Base-by-base conservation (phyloP, 306 rosid species). In the Neltuma alba region DNA sequence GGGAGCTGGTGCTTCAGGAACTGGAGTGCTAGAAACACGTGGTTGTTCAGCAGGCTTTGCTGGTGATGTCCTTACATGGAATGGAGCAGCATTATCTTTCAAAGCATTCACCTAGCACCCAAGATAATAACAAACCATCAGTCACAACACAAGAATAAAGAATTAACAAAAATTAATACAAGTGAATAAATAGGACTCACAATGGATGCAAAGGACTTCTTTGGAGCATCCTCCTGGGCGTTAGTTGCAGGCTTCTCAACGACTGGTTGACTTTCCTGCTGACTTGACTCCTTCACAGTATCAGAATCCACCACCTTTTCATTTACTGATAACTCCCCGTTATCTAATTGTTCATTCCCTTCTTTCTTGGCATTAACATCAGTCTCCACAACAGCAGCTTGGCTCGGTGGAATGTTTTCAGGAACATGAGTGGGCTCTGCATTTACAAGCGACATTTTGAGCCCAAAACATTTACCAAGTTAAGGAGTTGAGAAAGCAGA, bases 141-240 rank as follows among this genome's bases (percentile, higher is more conserved):
- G 62, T 52, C 63, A 54, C 71, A 18, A 33, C 23, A 47, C n/a
- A 45, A 47, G 30, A 75, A 79, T 12, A 50, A 31, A 5, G 4
- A 37, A 55, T 45, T 64, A 12, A 34, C 48, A 70, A 40, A 34
- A 72, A 64, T 10, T 1, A 41, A 9, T 37, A 37, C 7, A 37
- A 37, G 55, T 16, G 42, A 30, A 74, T 16, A 41, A 76, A 76
- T 45, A 64, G 48, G 79, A 83, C 90, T 77, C 57, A 93, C 97
- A 84, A 93, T 88, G 14, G 94, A 87, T 48, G 96, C 96, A 89
- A 86, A 93, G 41, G 94, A 88, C 83, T 91, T 93, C 84, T 93
- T 93, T 0, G 92, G 92, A 66, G 85, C 57, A 84, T 83, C 91
- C 76, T 87, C 92, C 72, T 45, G 88, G 18, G 70, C 7, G 76